These are phyloP conservation scores for Fistulinella cinereoalba DNA, from an alignment of 1,284 basidiomycete genomes.

Conservation along the genomic window DNA sequence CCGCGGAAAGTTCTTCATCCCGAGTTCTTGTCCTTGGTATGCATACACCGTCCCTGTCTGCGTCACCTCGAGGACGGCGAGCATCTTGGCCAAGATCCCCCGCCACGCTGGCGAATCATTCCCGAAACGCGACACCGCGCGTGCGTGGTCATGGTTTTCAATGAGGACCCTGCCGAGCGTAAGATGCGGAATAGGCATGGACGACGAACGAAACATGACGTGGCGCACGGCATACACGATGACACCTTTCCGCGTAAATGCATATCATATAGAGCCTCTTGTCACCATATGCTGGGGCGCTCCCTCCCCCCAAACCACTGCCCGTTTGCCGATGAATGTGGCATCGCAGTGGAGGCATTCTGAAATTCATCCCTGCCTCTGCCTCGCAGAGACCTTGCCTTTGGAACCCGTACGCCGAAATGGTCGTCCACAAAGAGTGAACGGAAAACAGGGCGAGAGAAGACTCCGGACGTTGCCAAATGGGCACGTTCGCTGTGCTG, in stretches of 20 bases:
- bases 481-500: constrained; percentile 1
- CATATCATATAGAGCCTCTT: too few relatives aligned
- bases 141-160: constrained; percentile 68
- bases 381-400: too few relatives aligned
- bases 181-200: too few relatives aligned
- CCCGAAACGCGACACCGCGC: constrained; percentile 64
- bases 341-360: too few relatives aligned
- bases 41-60: constrained; percentile 69
- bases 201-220: too few relatives aligned
- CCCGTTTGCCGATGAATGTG: too few relatives aligned
- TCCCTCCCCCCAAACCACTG: too few relatives aligned
- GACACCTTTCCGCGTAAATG: too few relatives aligned
- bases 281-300: too few relatives aligned
- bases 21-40: constrained; percentile 75
- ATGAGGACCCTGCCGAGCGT: constrained; percentile 47
- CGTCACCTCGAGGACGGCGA: constrained; percentile 60
- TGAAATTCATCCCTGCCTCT: too few relatives aligned
- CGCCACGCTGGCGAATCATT: constrained; percentile 58
- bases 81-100: constrained; percentile 56
- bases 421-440: neutral
- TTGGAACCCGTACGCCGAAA: too few relatives aligned
- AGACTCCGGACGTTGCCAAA: neutral
- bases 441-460: neutral
- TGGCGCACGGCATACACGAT: too few relatives aligned
- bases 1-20: constrained; percentile 63